Percentiles rank a stretch among this genome's conserved stretches.
Conservation (phyloP, 1,284 basidiomycete genomes). For the Trichosporon faecale region DNA sequence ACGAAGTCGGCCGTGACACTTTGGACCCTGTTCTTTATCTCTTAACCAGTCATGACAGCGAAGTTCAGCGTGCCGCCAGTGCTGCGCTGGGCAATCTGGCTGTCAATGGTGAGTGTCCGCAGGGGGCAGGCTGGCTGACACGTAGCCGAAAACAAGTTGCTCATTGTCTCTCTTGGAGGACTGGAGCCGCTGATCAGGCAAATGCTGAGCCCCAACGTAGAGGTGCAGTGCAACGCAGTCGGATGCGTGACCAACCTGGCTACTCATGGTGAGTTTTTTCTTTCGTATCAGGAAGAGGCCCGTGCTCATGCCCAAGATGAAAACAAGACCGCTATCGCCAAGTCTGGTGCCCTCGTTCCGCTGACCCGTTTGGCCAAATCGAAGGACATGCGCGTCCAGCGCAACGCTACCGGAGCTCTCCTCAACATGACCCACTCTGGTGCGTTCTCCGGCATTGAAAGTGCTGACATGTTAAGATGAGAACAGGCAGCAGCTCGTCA, state of each 20-base stretch:
- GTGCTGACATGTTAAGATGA: slow-evolving; percentile 64
- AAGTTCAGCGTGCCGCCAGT: slow-evolving; percentile 96
- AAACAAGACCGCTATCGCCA: slow-evolving; percentile 99
- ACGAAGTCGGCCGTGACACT: slow-evolving; percentile 93
- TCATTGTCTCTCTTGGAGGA: slow-evolving; percentile 97
- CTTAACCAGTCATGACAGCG: slow-evolving; percentile 94
- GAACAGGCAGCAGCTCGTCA: slow-evolving; percentile 97
- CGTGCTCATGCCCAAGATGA: slow-evolving; percentile 62
- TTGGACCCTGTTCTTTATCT: slow-evolving; percentile 98
- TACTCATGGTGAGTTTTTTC: slow-evolving; percentile 75
- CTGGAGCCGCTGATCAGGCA: slow-evolving; percentile 97
- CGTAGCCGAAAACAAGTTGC: slow-evolving; percentile 94
- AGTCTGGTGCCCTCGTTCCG: slow-evolving; percentile 95
- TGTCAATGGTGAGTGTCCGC: slow-evolving; percentile 75
- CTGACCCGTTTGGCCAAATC: slow-evolving; percentile 93
- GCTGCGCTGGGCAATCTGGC: slow-evolving; percentile 98
- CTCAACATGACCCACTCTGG: slow-evolving; percentile 99
- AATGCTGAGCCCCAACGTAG: slow-evolving; percentile 98
- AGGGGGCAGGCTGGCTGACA: slow-evolving; percentile 17
- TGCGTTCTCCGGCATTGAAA: slow-evolving; percentile 46
- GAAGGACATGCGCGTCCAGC: slow-evolving; percentile 98
- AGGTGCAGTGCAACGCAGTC: slow-evolving; percentile 99
- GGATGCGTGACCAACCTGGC: slow-evolving; percentile 99
- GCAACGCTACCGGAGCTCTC: slow-evolving; percentile 96
- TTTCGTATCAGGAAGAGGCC: background rate